These are phyloP conservation scores for Vitellaria paradoxa DNA, from an alignment of 179 eudicot genomes.

Conservation along the genomic window DNA sequence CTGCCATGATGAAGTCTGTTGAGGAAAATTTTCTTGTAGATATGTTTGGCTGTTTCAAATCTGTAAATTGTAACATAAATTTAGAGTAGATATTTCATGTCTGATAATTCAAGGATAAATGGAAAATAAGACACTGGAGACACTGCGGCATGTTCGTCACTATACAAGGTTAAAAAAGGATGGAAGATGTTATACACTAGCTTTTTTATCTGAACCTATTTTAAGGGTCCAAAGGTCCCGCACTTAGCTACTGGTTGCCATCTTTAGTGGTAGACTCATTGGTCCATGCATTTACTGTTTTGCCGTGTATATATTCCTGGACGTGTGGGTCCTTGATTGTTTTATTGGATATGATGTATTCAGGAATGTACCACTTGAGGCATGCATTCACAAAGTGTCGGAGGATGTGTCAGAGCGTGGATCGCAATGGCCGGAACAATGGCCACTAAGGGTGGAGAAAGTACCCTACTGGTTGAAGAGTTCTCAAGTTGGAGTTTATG, in stretches of 20 bases:
- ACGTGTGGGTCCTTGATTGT: background rate
- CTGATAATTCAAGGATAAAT: too few relatives aligned
- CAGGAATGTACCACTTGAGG: constrained; percentile 54
- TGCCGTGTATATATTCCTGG: background rate
- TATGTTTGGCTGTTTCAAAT: background rate
- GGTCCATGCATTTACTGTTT: background rate
- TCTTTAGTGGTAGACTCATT: background rate
- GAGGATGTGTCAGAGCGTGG: constrained; percentile 42
- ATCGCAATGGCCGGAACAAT: constrained; percentile 55
- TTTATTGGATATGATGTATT: background rate
- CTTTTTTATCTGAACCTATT: background rate
- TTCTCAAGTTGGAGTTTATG: constrained; percentile 60
- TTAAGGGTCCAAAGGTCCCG: background rate
- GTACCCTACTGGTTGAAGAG: constrained; percentile 55
- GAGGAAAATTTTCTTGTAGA: background rate
- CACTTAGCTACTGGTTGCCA: background rate
- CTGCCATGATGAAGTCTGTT: background rate
- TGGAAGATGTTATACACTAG: background rate
- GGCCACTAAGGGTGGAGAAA: constrained; percentile 46
- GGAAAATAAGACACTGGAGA: background rate
- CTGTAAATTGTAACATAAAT: background rate
- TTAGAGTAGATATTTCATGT: background rate
- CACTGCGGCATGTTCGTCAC: background rate
- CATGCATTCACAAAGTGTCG: constrained; percentile 62
- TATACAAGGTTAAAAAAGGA: too few relatives aligned